Evolutionary conservation across 495 filamentous ascomycete genomes (phyloP), one percentile per base, ranked within the genome.

Genomic region (Astrothelium subdiscretum): DNA sequence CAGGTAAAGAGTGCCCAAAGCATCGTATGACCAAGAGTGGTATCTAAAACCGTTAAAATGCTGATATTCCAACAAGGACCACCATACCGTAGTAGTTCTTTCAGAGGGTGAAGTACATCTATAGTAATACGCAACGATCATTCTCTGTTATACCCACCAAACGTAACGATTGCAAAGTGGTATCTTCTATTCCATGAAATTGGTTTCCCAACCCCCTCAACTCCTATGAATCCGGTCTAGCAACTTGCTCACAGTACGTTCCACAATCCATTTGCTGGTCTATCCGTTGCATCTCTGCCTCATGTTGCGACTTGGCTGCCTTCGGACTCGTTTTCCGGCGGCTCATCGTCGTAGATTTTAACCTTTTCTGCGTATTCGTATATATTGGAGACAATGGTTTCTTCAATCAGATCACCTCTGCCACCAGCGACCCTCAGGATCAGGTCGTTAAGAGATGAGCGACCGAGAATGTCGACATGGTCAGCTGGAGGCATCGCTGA

Each of bases 381-480:
- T 61, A 98, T 97, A 32, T 87, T 85, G 35, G 88, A 92, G 60
- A 87, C 77, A 38, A 92, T 83, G 44, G 80, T 85, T 62, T 96
- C 86, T 62, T 87, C 77, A 61, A 98, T 91, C 18, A 82, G 75
- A 43, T 91, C 82, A 31, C 94, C 94, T 66, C 82, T 86, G 0
- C 94, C 94, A n/a, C 89, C 91, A 0, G 89, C 94, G 15, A 98
- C 88, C 31, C 87, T 80, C 60, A 98, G 76, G 48, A 98, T 88
- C 24, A 96, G 76, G 71, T 97, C 95, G 68, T 97, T 98, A 11
- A 98, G 81, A 4, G 83, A 91, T 64, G 89, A 82, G 3, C 94
- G 79, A 13, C 94, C 94, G 20, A 98, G 78, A 61, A 98, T 97
- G 72, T 98, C 94, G 35, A 98, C 94, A 69, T 98, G 94, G 74